These are phyloP conservation scores for Balakata baccata DNA, from an alignment of 345 rosid genomes.

Conservation along the genomic window DNA sequence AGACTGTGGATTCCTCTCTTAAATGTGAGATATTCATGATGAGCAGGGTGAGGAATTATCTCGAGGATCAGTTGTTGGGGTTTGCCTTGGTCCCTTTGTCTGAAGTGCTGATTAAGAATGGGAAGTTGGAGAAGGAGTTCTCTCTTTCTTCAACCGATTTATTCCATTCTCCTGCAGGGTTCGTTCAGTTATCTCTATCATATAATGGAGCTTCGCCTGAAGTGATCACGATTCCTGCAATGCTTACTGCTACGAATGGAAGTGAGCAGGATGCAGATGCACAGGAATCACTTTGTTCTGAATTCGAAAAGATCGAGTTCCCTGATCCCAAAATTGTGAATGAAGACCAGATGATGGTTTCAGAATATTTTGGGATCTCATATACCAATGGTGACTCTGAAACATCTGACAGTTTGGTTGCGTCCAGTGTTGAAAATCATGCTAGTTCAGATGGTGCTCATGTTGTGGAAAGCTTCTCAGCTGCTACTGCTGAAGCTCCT, in stretches of 20 bases:
- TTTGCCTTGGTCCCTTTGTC: slow-evolving; percentile 88
- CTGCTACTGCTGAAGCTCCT: slow-evolving; percentile 41
- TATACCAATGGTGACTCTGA: slow-evolving; percentile 54
- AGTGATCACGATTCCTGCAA: slow-evolving; percentile 65
- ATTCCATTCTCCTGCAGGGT: slow-evolving; percentile 96
- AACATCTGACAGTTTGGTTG: slow-evolving; percentile 59
- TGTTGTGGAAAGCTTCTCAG: slow-evolving; percentile 47
- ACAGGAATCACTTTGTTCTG: slow-evolving; percentile 48
- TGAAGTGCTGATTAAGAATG: slow-evolving; percentile 64
- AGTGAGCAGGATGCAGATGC: slow-evolving; percentile 40
- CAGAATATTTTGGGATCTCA: slow-evolving; percentile 81
- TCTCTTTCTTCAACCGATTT: slow-evolving; percentile 93
- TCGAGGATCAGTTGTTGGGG: slow-evolving; percentile 94
- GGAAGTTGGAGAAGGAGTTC: slow-evolving; percentile 84
- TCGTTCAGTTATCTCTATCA: slow-evolving; percentile 75
- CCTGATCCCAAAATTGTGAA: slow-evolving; percentile 91
- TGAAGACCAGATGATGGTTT: slow-evolving; percentile 93
- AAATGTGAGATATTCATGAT: slow-evolving; percentile 96
- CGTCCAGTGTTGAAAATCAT: slow-evolving; percentile 58
- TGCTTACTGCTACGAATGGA: slow-evolving; percentile 43
- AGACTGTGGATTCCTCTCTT: slow-evolving; percentile 64
- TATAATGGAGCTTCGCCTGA: slow-evolving; percentile 88
- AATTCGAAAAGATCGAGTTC: slow-evolving; percentile 83
- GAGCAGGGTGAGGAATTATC: slow-evolving; percentile 97
- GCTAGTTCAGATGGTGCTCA: slow-evolving; percentile 43